phyloP scores from a whole-genome alignment of 805 yeast species.

The Candida silvicultrix region DNA sequence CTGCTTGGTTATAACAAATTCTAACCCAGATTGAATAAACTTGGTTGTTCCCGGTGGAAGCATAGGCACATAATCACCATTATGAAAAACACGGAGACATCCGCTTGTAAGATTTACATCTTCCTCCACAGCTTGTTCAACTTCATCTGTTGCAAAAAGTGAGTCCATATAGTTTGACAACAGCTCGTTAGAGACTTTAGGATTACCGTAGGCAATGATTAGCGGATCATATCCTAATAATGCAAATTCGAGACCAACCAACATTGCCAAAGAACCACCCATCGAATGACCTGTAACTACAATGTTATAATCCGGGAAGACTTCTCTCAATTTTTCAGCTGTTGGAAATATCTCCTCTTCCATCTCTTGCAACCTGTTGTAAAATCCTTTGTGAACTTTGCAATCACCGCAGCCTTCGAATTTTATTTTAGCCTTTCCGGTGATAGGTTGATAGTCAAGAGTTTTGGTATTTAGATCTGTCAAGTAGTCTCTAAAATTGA shows the following conservation, averaged over 20 bases:
- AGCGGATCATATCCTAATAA: conserved; percentile 48
- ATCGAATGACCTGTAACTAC: conserved; percentile 68
- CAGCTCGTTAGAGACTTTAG: conserved; percentile 52
- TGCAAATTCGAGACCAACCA: conserved; percentile 57
- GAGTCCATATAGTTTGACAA: conserved; percentile 48
- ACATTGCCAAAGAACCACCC: conserved; percentile 64
- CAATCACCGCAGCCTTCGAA: conserved; percentile 40
- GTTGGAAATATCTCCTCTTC: conserved; percentile 21
- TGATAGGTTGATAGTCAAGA: conserved; percentile 16
- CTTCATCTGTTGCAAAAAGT: conserved; percentile 33
- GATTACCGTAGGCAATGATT: conserved; percentile 61
- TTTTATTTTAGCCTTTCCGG: conserved; percentile 6
- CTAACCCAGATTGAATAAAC: conserved; percentile 27
- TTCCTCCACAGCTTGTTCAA: conserved; percentile 20
- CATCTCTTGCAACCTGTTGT: conserved; percentile 37
- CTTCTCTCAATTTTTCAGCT: conserved; percentile 28
- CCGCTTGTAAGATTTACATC: conserved; percentile 24
- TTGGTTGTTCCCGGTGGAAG: conserved; percentile 46
- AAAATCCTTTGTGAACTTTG: conserved; percentile 59
- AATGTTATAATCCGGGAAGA: conserved; percentile 43
- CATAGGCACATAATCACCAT: conserved; percentile 50
- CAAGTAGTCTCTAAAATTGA: conserved; percentile 52
- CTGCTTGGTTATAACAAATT: conserved; percentile 26
- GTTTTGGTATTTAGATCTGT: conserved; percentile 42
- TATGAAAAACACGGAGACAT: conserved; percentile 49